Evolutionary conservation across 108 stramenopile species (phyloP), one percentile per base, ranked within the genome.

Genomic region (Nitzschia inconspicua): DNA sequence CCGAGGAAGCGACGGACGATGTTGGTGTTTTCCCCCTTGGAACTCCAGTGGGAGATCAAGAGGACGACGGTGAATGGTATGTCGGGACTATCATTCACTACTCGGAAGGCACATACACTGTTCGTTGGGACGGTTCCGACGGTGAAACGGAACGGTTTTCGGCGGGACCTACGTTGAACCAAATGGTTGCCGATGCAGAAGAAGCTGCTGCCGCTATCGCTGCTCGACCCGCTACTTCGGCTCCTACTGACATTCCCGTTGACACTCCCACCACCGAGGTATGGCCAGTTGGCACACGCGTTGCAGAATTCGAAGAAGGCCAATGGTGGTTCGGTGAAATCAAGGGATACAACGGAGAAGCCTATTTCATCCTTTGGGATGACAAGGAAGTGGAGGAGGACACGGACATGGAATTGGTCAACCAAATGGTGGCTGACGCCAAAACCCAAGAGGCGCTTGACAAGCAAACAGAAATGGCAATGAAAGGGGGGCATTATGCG

Each of bases 231-330:
- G n/a, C n/a, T n/a, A n/a, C n/a, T n/a, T n/a, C n/a, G n/a, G n/a
- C n/a, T n/a, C n/a, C n/a, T n/a, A n/a, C n/a, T n/a, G n/a, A n/a
- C n/a, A n/a, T n/a, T n/a, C n/a, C n/a, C n/a, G n/a, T n/a, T n/a
- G n/a, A n/a, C n/a, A n/a, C n/a, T n/a, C n/a, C n/a, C n/a, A n/a
- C n/a, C n/a, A n/a, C n/a, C n/a, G n/a, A n/a, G n/a, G n/a, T n/a
- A n/a, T n/a, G n/a, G n/a, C n/a, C n/a, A n/a, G n/a, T n/a, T n/a
- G n/a, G 53, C 20, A 54, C 34, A 7, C n/a, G 5, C 2, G 34
- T 54, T 32, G 34, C 53, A 0, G 30, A 36, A 16, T 54, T 54
- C 53, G 53, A 54, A 37, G 53, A 54, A n/a, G 53, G 34, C 7
- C 20, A 54, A 20, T 54, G 53, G 53, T 54, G n/a, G 4, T 32